Percentiles rank a stretch among this genome's conserved stretches.
phyloP scores from a whole-genome alignment of 208 protist genomes.

The Tetramitus jugosus region DNA sequence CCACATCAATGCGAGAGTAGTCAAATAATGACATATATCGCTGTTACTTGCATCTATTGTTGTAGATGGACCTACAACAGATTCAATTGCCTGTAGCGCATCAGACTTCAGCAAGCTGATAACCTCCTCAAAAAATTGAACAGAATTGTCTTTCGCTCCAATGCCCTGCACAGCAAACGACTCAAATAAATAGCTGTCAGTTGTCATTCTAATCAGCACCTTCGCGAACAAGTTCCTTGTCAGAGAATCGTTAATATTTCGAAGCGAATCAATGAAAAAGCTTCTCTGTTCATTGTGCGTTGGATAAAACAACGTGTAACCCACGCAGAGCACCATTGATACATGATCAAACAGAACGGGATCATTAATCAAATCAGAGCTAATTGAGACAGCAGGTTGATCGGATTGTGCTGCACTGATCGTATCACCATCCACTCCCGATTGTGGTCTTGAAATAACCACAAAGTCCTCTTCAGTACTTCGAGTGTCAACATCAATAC shows the following conservation, averaged over 20 bases:
- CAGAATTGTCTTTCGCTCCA: not conserved
- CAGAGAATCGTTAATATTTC: not conserved
- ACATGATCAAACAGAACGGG: not conserved
- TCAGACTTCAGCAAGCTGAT: not conserved
- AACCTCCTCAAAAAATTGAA: not conserved
- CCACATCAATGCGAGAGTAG: too few relatives aligned
- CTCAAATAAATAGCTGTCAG: not conserved
- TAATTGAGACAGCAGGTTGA: too few relatives aligned
- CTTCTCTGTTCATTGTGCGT: not conserved
- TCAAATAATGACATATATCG: too few relatives aligned
- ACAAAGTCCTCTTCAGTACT: too few relatives aligned
- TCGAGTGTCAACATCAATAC: too few relatives aligned
- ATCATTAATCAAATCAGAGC: too few relatives aligned
- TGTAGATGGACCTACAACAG: too few relatives aligned
- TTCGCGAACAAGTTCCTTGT: not conserved
- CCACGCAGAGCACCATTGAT: not conserved
- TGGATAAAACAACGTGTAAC: conserved; percentile 11
- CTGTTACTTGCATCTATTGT: not conserved
- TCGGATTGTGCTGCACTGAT: too few relatives aligned
- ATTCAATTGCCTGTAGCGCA: too few relatives aligned
- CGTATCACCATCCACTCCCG: too few relatives aligned
- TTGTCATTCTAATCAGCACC: not conserved
- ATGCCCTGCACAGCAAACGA: not conserved
- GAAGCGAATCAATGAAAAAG: not conserved
- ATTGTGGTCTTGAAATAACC: too few relatives aligned